Conservation (phyloP, 2,329 filamentous ascomycete genomes). For the Geosmithia putterillii region DNA sequence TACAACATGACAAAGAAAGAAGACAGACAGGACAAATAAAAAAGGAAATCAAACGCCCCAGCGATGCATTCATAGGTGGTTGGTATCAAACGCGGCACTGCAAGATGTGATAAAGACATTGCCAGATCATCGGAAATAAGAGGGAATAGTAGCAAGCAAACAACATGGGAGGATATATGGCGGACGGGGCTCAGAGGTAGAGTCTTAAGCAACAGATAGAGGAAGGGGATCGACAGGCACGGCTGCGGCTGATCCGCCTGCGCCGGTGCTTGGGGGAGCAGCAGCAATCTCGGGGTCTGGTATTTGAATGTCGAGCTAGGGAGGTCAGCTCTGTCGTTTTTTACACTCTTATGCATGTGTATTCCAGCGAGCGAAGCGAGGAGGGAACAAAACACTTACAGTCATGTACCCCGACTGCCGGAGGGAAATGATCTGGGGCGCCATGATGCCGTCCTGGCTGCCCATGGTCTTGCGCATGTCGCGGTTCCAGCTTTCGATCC, state of each 20-base stretch:
- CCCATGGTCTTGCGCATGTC: conserved; percentile 41
- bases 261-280: conserved; percentile 28
- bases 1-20: neutral
- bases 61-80: neutral
- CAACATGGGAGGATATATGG: neutral
- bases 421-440: conserved; percentile 65
- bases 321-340: too few species aligned
- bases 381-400: conserved; percentile 30
- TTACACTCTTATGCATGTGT: neutral
- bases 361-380: neutral
- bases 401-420: conserved; percentile 81
- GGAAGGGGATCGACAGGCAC: conserved; percentile 16
- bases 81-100: conserved; percentile 1
- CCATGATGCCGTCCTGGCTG: conserved; percentile 34
- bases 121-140: neutral
- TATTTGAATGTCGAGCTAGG: conserved; percentile 67
- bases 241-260: conserved; percentile 21
- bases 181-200: too few species aligned
- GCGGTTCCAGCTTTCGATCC: conserved; percentile 79
- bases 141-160: neutral
- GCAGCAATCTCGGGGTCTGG: conserved; percentile 61
- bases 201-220: neutral
- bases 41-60: neutral
- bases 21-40: neutral
- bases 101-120: neutral